Base-by-base conservation (phyloP, 306 rosid genomes). In the Argentina anserina region DNA sequence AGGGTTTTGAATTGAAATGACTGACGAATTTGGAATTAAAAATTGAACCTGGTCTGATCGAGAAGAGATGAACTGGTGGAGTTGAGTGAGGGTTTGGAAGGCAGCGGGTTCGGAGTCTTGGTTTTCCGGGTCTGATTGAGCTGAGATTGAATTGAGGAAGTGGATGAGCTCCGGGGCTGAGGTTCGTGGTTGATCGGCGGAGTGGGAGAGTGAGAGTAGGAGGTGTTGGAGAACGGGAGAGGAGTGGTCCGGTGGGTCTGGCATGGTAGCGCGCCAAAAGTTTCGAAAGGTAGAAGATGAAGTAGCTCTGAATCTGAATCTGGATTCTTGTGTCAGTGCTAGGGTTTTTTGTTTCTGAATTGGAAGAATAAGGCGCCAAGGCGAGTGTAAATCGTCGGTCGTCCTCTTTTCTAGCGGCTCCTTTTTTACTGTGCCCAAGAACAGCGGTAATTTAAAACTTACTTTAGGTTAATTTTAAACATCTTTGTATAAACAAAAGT, bases 31-130 rank as follows among this genome's bases (percentile, higher is more conserved):
- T 6, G 26, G 25, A 14, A 62, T 4, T 2, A 33, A 33, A 80
- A 63, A 18, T 29, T 23, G 74, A 70, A 83, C 97, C 97, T 94
- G 95, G 52, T 79, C 70, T 52, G 87, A 87, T 59, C 88, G 84
- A 75, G 96, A 89, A 61, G 77, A 80, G 34, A 87, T 61, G 77
- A 82, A 84, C 18, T 15, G 76, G 80, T 80, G 80, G 26, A 91
- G 69, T 71, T 85, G 82, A 1, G 88, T 74, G 76, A 94, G 81
- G 39, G 87, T 85, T 60, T 77, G 83, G 59, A 76, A 79, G 37
- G 86, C 91, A 64, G 47, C 69, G 65, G 77, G 69, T 62, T 81
- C 78, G 40, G 83, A 69, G 49, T 59, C 70, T 64, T 78, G 89
- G 70, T 80, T 80, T 21, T 81, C 86, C 39, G 90, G 85, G 29